Conservation (phyloP, 345 rosid species). For the Xanthoceras sorbifolium region DNA sequence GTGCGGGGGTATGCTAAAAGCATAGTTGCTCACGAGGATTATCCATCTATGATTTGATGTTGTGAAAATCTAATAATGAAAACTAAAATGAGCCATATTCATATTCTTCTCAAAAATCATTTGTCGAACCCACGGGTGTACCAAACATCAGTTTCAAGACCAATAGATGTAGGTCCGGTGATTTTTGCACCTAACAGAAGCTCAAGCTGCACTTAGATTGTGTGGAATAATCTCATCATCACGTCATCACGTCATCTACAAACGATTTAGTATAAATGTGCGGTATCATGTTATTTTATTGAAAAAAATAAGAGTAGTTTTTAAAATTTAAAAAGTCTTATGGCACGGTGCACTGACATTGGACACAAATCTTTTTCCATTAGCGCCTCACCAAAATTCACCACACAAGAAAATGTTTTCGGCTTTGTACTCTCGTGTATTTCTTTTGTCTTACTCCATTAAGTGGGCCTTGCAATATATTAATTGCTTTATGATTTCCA, state of each 20-base stretch:
- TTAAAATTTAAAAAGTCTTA: too few species aligned
- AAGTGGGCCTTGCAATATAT: not conserved
- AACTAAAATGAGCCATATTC: not conserved
- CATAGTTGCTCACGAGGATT: not conserved
- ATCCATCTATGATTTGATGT: not conserved
- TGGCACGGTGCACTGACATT: too few species aligned
- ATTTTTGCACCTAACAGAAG: not conserved
- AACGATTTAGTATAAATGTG: too few species aligned
- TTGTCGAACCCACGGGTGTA: slow-evolving; percentile 4
- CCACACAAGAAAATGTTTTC: not conserved
- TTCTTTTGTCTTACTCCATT: not conserved
- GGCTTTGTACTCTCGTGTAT: not conserved
- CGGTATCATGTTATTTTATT: too few species aligned
- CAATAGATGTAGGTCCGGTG: not conserved
- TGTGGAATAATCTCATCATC: too few species aligned
- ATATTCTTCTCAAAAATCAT: not conserved
- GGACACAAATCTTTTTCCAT: too few species aligned
- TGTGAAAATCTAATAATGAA: not conserved
- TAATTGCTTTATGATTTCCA: not conserved
- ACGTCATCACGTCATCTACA: too few species aligned
- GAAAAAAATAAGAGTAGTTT: too few species aligned
- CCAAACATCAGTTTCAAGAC: not conserved
- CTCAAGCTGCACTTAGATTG: not conserved
- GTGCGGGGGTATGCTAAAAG: too few species aligned
- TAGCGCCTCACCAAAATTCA: not conserved